phyloP scores from a whole-genome alignment of 148 eudicot genomes.

The Pharnaceum exiguum region DNA sequence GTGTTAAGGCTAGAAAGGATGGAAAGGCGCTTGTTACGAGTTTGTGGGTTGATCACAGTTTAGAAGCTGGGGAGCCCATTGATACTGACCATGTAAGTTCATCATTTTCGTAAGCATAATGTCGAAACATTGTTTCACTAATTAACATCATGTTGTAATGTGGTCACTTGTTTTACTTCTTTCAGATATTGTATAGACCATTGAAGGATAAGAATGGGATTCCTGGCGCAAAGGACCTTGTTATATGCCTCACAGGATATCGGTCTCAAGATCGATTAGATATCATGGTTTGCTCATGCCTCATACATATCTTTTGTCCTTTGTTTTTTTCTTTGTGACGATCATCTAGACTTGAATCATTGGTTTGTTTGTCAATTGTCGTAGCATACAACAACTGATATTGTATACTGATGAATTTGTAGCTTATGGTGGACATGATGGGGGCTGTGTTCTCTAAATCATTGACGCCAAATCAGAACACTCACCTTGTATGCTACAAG shows the following conservation, averaged over 20 bases:
- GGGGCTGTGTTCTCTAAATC: constrained; percentile 88
- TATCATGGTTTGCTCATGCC: constrained; percentile 56
- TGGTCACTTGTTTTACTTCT: constrained; percentile 1
- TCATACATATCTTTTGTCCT: not conserved
- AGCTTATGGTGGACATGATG: constrained; percentile 75
- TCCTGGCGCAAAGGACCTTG: constrained; percentile 62
- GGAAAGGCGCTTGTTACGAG: constrained; percentile 56
- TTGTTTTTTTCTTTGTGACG: not conserved
- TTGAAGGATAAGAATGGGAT: constrained; percentile 63
- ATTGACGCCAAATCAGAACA: constrained; percentile 64
- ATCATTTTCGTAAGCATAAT: too few relatives aligned
- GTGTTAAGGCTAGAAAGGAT: constrained; percentile 68
- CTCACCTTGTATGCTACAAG: constrained; percentile 96
- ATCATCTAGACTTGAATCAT: not conserved
- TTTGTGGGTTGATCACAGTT: constrained; percentile 72
- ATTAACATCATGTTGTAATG: too few relatives aligned
- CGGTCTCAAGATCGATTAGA: constrained; percentile 67
- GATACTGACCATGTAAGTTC: constrained; percentile 50
- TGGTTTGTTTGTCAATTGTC: not conserved
- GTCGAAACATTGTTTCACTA: too few relatives aligned
- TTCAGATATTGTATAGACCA: constrained; percentile 78
- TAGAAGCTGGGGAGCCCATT: constrained; percentile 46
- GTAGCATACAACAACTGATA: too few relatives aligned
- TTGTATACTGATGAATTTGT: constrained; percentile 1
- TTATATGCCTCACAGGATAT: constrained; percentile 89